phyloP scores from a whole-genome alignment of 148 eudicot species.

The Dysphania ambrosioides region DNA sequence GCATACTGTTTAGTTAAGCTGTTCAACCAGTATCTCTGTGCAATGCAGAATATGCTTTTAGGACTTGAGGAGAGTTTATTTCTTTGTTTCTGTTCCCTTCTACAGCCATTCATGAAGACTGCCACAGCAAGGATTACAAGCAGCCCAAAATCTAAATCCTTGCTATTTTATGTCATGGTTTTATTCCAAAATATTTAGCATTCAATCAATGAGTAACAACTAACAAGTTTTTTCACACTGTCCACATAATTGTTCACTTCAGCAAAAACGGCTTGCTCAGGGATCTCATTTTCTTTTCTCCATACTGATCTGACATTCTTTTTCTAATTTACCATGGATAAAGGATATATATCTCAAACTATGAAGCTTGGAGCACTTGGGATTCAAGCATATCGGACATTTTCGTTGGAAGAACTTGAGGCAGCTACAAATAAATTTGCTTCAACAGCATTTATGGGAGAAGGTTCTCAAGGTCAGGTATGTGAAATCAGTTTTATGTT shows the following conservation, averaged over 20 bases:
- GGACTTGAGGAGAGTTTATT: too few relatives aligned
- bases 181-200: not conserved
- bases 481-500: constrained; percentile 2
- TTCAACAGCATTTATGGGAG: constrained; percentile 71
- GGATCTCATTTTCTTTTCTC: not conserved
- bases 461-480: constrained; percentile 88
- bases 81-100: too few relatives aligned
- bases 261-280: not conserved
- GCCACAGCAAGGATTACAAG: not conserved
- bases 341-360: constrained; percentile 79
- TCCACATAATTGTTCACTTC: not conserved
- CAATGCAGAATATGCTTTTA: not conserved
- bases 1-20: not conserved
- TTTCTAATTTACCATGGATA: constrained; percentile 3
- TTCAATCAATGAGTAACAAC: not conserved
- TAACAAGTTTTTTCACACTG: not conserved
- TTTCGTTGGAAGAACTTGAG: constrained; percentile 83
- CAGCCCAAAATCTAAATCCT: not conserved
- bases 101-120: too few relatives aligned
- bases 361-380: constrained; percentile 81
- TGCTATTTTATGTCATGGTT: not conserved
- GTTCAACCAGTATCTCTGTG: not conserved
- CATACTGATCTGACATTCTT: not conserved
- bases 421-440: constrained; percentile 71
- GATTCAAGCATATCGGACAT: constrained; percentile 66